A percentile compares a stretch with the other conserved stretches of the same genome.
Evolutionary conservation across 192 early-diverging fungal species (phyloP).

Genomic region (Mortierella antarctica): DNA sequence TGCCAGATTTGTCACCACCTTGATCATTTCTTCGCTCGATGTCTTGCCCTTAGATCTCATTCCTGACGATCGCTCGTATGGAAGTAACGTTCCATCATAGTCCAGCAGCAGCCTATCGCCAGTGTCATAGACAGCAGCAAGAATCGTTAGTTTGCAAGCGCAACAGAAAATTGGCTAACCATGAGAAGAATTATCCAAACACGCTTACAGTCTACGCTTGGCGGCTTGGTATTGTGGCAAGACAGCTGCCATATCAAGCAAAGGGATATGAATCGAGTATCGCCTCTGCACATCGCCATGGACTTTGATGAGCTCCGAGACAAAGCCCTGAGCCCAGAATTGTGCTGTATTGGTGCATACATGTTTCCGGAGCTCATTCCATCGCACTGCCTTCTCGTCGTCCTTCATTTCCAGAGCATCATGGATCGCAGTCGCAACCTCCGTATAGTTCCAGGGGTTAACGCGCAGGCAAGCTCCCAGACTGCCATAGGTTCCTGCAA

Average conservation of each 20-base stretch:
- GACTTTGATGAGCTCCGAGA: constrained; percentile 64
- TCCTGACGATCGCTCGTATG: constrained; percentile 63
- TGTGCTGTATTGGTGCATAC: constrained; percentile 76
- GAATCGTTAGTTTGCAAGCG: background rate
- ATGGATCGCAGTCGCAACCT: constrained; percentile 90
- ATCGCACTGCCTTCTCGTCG: constrained; percentile 80
- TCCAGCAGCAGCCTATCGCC: constrained; percentile 61
- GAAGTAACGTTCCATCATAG: constrained; percentile 79
- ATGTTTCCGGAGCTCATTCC: constrained; percentile 77
- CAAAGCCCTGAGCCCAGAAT: constrained; percentile 74
- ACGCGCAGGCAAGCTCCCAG: constrained; percentile 86
- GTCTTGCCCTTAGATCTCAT: constrained; percentile 50
- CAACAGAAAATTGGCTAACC: background rate
- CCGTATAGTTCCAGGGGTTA: constrained; percentile 98
- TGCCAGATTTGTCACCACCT: constrained; percentile 62
- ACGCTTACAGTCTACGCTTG: constrained; percentile 60
- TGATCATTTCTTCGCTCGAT: constrained; percentile 69
- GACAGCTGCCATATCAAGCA: constrained; percentile 45
- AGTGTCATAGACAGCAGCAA: background rate
- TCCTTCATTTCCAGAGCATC: constrained; percentile 85
- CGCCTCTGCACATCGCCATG: constrained; percentile 60
- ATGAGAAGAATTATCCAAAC: background rate
- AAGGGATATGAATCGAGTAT: constrained; percentile 61
- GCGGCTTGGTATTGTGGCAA: constrained; percentile 31
- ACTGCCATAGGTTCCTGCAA: constrained; percentile 95